Evolutionary conservation across 148 eudicot genomes (phyloP), one percentile per base, ranked within the genome.

Genomic region (Heliosperma pusillum): DNA sequence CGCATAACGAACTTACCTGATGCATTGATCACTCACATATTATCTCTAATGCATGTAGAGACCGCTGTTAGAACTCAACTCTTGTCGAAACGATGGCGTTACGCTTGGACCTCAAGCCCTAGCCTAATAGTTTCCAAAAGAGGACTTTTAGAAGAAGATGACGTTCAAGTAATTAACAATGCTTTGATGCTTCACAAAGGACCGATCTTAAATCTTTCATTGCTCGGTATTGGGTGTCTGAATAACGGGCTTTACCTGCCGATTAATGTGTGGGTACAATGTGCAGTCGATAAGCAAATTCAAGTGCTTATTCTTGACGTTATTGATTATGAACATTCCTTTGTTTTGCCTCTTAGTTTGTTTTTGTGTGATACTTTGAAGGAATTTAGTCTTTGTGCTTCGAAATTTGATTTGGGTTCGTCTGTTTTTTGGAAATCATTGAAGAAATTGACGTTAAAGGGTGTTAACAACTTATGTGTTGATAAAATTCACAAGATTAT

Each of bases 11-110:
- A 69, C 45, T 26, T 76, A 20, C 73, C 79, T 2, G 57, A 76
- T 10, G 26, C 73, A 69, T 0, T 76, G 33, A 68, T 69, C 16
- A 17, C 45, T 10, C 68, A 58, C 45, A 69, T 69, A 42, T 22
- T 76, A 42, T 76, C 73, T 47, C 58, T 76, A 15, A 40, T 76
- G 57, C 73, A 58, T 0, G 63, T 33, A 30, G 5, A 3, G 0
- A 12, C 69, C 27, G 67, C 67, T 5, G 47, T 76, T 7, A 69
- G 27, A 58, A 76, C 73, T 27, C 13, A 53, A 36, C 55, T 27
- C 29, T 40, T 76, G 50, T 76, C 73, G 57, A 76, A 76, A 61
- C 53, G 17, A 57, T 76, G 72, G 65, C 58, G 17, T 21, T 55
- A 67, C 58, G 22, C 56, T 22, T 76, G 73, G 73, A 19, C 78